These are phyloP conservation scores for Jimgerdemannia lactiflua DNA, from an alignment of 192 early-diverging fungal species.

Conservation along the genomic window DNA sequence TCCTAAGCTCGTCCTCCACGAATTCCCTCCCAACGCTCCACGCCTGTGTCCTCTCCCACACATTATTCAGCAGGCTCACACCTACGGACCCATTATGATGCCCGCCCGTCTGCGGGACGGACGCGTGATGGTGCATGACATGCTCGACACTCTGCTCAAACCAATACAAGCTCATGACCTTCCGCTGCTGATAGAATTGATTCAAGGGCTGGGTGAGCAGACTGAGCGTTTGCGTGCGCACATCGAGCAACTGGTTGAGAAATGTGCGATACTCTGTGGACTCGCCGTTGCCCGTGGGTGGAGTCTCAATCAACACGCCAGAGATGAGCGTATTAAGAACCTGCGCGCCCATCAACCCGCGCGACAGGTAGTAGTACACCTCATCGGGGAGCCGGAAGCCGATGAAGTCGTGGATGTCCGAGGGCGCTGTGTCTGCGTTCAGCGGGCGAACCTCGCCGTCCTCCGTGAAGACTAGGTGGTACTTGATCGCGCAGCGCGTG, in stretches of 20 bases:
- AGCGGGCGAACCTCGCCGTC: slow-evolving; percentile 73
- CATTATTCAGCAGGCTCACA: slow-evolving; percentile 35
- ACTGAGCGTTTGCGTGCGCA: slow-evolving; percentile 57
- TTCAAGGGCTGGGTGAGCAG: slow-evolving; percentile 57
- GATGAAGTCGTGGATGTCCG: slow-evolving; percentile 79
- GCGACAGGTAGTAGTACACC: slow-evolving; percentile 67
- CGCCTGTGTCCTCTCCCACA: slow-evolving; percentile 30
- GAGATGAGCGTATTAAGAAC: slow-evolving; percentile 65
- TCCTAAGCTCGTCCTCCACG: slow-evolving; percentile 35
- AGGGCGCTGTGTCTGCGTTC: slow-evolving; percentile 58
- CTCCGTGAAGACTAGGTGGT: slow-evolving; percentile 67
- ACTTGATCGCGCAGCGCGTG: slow-evolving; percentile 65
- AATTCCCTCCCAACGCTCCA: slow-evolving; percentile 22
- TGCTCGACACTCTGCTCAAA: slow-evolving; percentile 56
- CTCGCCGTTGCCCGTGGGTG: slow-evolving; percentile 82
- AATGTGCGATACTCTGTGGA: slow-evolving; percentile 68
- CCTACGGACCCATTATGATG: slow-evolving; percentile 1
- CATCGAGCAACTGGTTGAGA: slow-evolving; percentile 53
- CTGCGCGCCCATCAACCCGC: slow-evolving; percentile 61
- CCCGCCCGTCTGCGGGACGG: slow-evolving; percentile 9
- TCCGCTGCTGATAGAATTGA: slow-evolving; percentile 63
- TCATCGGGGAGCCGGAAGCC: slow-evolving; percentile 73
- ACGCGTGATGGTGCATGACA: slow-evolving; percentile 54
- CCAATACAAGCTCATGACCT: slow-evolving; percentile 59
- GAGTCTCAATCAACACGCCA: slow-evolving; percentile 62